Evolutionary conservation across 164 flowering plant species (phyloP).

Genomic region (Pachysandra terminalis): DNA sequence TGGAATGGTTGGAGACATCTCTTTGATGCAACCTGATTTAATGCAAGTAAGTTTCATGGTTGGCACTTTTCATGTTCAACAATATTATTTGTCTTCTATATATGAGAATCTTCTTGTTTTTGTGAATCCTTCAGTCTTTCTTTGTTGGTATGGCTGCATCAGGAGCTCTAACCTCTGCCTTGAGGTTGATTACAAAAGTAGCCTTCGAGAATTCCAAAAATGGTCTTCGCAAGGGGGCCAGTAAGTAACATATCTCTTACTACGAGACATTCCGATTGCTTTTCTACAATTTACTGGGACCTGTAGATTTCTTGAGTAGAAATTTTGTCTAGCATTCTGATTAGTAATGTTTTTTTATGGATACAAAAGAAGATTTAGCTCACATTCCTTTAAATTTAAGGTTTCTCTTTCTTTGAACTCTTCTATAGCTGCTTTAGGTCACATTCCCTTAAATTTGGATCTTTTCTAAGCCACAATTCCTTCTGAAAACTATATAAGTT

Average conservation of each 20-base stretch:
- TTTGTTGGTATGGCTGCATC: constrained; percentile 44
- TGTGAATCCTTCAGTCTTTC: constrained; percentile 29
- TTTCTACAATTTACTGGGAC: neutral
- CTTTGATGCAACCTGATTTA: constrained; percentile 80
- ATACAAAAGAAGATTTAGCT: neutral
- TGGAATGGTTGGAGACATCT: constrained; percentile 82
- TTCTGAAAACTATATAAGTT: neutral
- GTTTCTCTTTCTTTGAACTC: neutral
- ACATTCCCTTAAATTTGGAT: too few relatives aligned
- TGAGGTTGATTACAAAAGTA: constrained; percentile 40
- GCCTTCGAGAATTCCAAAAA: constrained; percentile 26
- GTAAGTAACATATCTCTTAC: constrained; percentile 22
- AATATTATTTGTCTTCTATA: neutral
- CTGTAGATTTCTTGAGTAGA: neutral
- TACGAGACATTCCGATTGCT: neutral
- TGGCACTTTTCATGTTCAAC: constrained; percentile 1
- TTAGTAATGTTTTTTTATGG: neutral
- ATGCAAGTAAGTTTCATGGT: constrained; percentile 45
- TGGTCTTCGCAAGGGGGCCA: constrained; percentile 43
- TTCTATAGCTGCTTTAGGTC: neutral
- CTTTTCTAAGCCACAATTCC: neutral
- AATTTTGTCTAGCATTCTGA: neutral
- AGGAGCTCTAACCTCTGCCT: constrained; percentile 36
- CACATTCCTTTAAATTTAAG: too few relatives aligned
- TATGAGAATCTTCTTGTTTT: neutral